Conservation (phyloP, 257 asterid species). For the Penstemon newberryi region DNA sequence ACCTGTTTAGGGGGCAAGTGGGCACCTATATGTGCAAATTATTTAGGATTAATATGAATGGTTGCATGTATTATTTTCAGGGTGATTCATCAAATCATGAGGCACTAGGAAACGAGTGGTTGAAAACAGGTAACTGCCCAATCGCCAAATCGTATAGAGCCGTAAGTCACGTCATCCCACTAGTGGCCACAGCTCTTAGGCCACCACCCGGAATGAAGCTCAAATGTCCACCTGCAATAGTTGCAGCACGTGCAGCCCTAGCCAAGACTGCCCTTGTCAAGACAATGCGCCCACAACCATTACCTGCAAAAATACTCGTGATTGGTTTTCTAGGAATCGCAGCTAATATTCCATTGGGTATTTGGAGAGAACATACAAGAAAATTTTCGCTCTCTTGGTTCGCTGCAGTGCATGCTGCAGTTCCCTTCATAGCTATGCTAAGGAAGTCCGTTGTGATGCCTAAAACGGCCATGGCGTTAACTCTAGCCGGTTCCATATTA, state of each 20-base stretch:
- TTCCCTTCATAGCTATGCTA: conserved; percentile 87
- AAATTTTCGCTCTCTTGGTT: conserved; percentile 76
- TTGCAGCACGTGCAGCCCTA: conserved; percentile 88
- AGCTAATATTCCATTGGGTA: conserved; percentile 73
- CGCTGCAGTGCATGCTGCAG: conserved; percentile 85
- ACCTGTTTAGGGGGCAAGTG: neutral
- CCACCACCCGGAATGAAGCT: conserved; percentile 70
- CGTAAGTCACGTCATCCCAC: conserved; percentile 63
- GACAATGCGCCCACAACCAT: conserved; percentile 72
- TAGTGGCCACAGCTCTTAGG: conserved; percentile 59
- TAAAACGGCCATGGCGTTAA: conserved; percentile 78
- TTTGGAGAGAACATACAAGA: conserved; percentile 77
- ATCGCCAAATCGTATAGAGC: conserved; percentile 80
- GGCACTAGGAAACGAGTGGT: conserved; percentile 75
- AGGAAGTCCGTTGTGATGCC: conserved; percentile 87
- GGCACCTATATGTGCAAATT: neutral
- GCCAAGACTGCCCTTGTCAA: conserved; percentile 73
- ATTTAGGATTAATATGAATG: neutral
- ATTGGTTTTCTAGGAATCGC: conserved; percentile 73
- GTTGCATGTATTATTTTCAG: conserved; percentile 34
- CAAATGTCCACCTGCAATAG: conserved; percentile 73
- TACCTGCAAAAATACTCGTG: conserved; percentile 67
- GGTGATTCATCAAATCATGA: conserved; percentile 63
- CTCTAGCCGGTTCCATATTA: conserved; percentile 70
- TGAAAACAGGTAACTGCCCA: conserved; percentile 71